phyloP scores from a whole-genome alignment of 192 early-diverging fungal genomes.

The Thamnidium elegans region DNA sequence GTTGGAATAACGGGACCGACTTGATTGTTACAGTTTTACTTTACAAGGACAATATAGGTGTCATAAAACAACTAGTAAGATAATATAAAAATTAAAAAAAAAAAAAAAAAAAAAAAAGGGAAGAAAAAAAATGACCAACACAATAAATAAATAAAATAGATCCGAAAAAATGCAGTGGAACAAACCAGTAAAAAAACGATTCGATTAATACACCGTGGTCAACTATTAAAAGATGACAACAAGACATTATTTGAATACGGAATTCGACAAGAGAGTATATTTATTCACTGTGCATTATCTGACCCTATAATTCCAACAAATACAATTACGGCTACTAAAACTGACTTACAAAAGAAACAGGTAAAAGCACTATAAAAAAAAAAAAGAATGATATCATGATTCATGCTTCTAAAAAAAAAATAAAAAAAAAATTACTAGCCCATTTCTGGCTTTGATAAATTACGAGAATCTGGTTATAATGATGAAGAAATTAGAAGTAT shows the following conservation, averaged over 20 bases:
- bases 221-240: conserved; percentile 32
- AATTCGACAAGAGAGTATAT: conserved; percentile 28
- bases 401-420: no score
- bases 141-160: conserved; percentile 21
- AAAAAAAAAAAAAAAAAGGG: no score
- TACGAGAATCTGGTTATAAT: conserved; percentile 54
- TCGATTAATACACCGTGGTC: conserved; percentile 48
- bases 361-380: background rate
- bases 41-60: conserved; percentile 26
- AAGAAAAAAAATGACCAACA: no score
- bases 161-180: conserved; percentile 28
- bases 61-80: conserved; percentile 41
- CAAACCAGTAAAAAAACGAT: conserved; percentile 40
- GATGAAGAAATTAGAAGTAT: conserved; percentile 54
- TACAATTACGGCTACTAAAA: background rate
- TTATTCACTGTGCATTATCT: conserved; percentile 49
- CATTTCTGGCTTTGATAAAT: conserved; percentile 48
- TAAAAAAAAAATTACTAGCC: conserved; percentile 29
- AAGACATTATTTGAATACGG: conserved; percentile 32
- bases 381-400: background rate
- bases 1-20: conserved; percentile 35
- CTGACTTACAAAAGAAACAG: conserved; percentile 1
- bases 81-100: no score
- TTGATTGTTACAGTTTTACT: conserved; percentile 19
- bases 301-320: conserved; percentile 29